Base-by-base conservation (phyloP, 768 basidiomycete genomes). In the Glaciozyma antarctica region DNA sequence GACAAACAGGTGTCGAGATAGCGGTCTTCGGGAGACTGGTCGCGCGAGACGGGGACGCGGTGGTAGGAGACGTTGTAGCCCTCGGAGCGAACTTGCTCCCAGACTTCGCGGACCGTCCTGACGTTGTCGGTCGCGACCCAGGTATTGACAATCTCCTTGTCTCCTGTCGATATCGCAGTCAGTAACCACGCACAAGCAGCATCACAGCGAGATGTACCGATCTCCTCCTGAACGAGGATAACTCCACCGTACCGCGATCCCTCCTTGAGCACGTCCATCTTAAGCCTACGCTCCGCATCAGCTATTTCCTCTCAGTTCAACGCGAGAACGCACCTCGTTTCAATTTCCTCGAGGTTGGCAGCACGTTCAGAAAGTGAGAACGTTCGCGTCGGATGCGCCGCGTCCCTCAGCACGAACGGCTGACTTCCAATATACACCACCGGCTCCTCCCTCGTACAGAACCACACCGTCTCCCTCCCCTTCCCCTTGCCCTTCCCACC, bases 71-170 rank as follows among this genome's bases (percentile, higher is more conserved):
- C 85, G 86, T 54, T 54, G 90, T 90, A 98, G 15, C 92, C 94
- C 57, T 89, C 82, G 15, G 76, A 76, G 71, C 83, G 85, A 82
- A 92, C 84, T 56, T 80, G 78, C 64, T 84, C 84, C 85, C 88
- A 97, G 13, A 98, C 80, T 75, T 98, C 92, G 56, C 84, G 80
- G 12, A 87, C 86, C 0, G 95, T 97, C 73, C 83, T 83, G n/a
- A 98, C 89, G 67, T 86, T 89, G 75, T 95, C 92, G 10, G 95
- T 89, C 26, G 87, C 82, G 2, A 93, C 91, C 94, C 94, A 98
- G 5, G 90, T 94, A 0, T 91, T 89, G 2, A 92, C 77, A 70
- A 97, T 87, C 61, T 86, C 84, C 5, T 88, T 87, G 58, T 80
- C 59, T 84, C 82, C 21, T 49, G 48, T 24, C 7, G 81, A 77